These are phyloP conservation scores for Aspergillus pseudonomiae DNA, from an alignment of 2,329 filamentous ascomycete genomes.

Conservation along the genomic window DNA sequence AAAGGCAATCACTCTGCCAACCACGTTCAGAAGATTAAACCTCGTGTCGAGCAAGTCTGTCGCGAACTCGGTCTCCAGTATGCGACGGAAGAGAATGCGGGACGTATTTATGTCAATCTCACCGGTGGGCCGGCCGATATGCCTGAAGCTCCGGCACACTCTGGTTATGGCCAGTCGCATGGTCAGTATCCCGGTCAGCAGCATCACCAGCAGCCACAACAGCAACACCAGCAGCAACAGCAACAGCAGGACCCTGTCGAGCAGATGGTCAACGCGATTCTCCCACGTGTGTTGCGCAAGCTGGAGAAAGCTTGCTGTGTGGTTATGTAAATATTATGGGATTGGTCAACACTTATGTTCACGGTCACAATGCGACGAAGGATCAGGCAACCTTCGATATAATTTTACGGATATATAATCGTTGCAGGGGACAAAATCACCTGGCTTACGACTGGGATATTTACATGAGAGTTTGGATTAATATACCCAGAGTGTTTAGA, in stretches of 20 bases:
- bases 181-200: conserved; percentile 41
- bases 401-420: conserved; percentile 1
- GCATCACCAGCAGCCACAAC: conserved; percentile 43
- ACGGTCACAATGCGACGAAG: not conserved
- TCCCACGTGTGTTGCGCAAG: conserved; percentile 65
- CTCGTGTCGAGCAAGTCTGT: conserved; percentile 87
- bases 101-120: conserved; percentile 85
- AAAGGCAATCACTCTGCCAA: conserved; percentile 85
- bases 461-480: conserved; percentile 12
- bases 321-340: conserved; percentile 64
- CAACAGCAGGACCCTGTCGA: conserved; percentile 61
- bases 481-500: conserved; percentile 23
- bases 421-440: not conserved
- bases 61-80: conserved; percentile 80
- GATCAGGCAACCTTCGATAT: not conserved
- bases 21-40: conserved; percentile 92
- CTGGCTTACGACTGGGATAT: conserved; percentile 1
- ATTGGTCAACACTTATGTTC: conserved; percentile 9
- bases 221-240: conserved; percentile 47
- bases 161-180: conserved; percentile 50
- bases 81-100: conserved; percentile 83
- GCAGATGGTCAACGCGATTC: conserved; percentile 61
- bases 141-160: conserved; percentile 41
- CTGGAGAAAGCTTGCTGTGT: conserved; percentile 71
- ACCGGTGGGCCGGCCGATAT: conserved; percentile 67